These are phyloP conservation scores for Waltergamsia citrina DNA, from an alignment of 2,329 filamentous ascomycete genomes.

Conservation along the genomic window DNA sequence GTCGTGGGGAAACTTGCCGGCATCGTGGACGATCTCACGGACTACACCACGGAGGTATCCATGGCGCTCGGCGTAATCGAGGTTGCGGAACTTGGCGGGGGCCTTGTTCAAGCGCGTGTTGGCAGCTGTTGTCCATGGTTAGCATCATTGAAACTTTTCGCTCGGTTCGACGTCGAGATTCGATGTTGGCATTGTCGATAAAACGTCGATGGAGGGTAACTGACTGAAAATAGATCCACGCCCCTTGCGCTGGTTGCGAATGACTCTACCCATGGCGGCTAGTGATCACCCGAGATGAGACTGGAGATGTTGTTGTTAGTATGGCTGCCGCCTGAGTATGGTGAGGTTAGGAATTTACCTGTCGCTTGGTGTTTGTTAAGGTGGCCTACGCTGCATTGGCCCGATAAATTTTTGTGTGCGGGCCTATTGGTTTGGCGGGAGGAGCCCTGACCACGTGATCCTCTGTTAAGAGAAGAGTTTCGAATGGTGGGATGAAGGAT, in stretches of 20 bases:
- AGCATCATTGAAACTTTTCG: conserved; percentile 2
- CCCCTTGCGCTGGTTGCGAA: conserved; percentile 58
- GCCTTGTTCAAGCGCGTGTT: conserved; percentile 87
- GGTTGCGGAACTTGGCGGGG: conserved; percentile 79
- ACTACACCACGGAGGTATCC: conserved; percentile 96
- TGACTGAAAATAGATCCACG: conserved; percentile 49
- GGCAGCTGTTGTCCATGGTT: conserved; percentile 42
- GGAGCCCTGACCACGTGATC: conserved; percentile 28
- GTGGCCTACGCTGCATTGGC: conserved; percentile 15
- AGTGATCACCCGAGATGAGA: conserved; percentile 11
- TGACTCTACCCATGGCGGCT: conserved; percentile 47
- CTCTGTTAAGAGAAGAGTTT: not conserved
- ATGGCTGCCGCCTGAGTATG: conserved; percentile 1
- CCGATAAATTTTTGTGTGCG: conserved; percentile 29
- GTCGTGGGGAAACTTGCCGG: conserved; percentile 42
- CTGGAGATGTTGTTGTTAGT: conserved; percentile 2
- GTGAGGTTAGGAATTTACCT: conserved; percentile 19
- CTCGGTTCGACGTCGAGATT: conserved; percentile 1
- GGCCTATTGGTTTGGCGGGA: conserved; percentile 12
- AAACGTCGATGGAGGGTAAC: conserved; percentile 16
- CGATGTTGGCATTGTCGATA: conserved; percentile 6
- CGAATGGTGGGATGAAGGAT: too few relatives aligned
- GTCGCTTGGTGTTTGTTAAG: conserved; percentile 29
- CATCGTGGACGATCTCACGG: conserved; percentile 98
- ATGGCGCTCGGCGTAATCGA: conserved; percentile 95